Base-by-base conservation (phyloP, 495 filamentous ascomycete genomes). In the Sporormia fimetaria region DNA sequence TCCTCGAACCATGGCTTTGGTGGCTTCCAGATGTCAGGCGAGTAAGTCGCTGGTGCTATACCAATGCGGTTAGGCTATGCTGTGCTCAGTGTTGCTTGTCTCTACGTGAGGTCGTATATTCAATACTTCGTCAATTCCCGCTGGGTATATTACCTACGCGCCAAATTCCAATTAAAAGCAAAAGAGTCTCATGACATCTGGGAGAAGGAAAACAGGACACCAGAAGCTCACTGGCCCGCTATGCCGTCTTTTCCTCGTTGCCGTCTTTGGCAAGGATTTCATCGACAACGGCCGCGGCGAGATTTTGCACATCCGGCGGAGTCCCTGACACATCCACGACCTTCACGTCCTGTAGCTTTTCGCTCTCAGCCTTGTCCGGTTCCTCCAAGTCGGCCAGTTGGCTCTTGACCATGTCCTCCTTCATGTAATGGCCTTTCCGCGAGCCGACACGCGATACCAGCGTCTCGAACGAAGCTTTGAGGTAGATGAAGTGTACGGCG, bases 371-470 rank as follows among this genome's bases (percentile, higher is more conserved):
- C 41, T 67, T 53, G 31, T 67, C 71, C 0, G 92, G 92, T 53
- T 80, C 76, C 62, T 99, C 87, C 12, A 99, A 70, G 34, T 75
- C 76, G 42, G 76, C 71, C 51, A 95, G 78, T 57, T 99, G 92
- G 57, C 81, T 87, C 39, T 80, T 79, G n/a, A 99, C 87, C 92
- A 99, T 99, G 37, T 76, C 74, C 44, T 83, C 81, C 60, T 93
- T 92, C 90, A 99, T 96, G 62, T 90, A 99, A 57, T 99, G 92
- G 33, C 76, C 73, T 63, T 86, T 58, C 48, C 88, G 74, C 17
- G 67, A 67, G 14, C 64, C 62, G 12, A 96, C 87, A 0, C 92
- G 74, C 49, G 75, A 64, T 30, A 92, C 64, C 21, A 95, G 73
- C 15, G 79, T 65, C 33, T 76, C 70, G 59, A 92, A 80, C 21